Evolutionary conservation across 257 asterid genomes (phyloP), one percentile per base, ranked within the genome.

Genomic region (Capsicum chinense): DNA sequence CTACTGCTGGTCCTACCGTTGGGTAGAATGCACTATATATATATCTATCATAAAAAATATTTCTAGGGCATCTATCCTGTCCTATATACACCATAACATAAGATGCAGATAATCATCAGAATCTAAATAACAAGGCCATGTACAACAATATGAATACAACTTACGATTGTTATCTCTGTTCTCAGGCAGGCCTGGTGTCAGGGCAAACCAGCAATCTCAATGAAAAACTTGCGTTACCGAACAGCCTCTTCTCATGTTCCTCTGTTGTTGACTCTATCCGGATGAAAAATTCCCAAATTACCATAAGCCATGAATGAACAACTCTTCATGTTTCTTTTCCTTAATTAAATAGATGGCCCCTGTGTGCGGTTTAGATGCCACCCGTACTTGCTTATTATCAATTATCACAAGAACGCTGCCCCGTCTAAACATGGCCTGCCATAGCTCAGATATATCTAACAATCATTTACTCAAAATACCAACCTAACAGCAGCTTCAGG

Each of bases 71-170:
- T 74, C 2, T 19, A 50, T 52, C 13, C 80, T 12, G 13, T 7
- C 47, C 62, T 74, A 50, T 79, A 37, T 47, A 57, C 54, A 79
- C 67, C 67, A 59, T 16, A 16, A 58, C 21, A 5, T 44, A 59
- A 80, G 69, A 80, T 9, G 39, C 14, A 48, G 60, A 60, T 80
- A 12, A 80, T 60, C 60, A 60, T 39, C 59, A 80, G 26, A 62
- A 80, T 26, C 19, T 59, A 81, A 59, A 81, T 21, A 59, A 81
- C 69, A 39, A 39, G 44, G 44, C 44, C 44, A 3, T 39, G 44
- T 39, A 39, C 44, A 39, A 39, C 44, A 60, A 80, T 81, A 47
- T 52, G 48, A 76, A 52, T 76, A 76, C 81, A 76, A 12, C 47
- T 56, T 48, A 6, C 11, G 33, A 26, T 26, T 26, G 2, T 26